Percentiles rank a stretch among this genome's conserved stretches.
phyloP scores from a whole-genome alignment of 2,329 filamentous ascomycete species.

The Drechslerella stenobrocha region DNA sequence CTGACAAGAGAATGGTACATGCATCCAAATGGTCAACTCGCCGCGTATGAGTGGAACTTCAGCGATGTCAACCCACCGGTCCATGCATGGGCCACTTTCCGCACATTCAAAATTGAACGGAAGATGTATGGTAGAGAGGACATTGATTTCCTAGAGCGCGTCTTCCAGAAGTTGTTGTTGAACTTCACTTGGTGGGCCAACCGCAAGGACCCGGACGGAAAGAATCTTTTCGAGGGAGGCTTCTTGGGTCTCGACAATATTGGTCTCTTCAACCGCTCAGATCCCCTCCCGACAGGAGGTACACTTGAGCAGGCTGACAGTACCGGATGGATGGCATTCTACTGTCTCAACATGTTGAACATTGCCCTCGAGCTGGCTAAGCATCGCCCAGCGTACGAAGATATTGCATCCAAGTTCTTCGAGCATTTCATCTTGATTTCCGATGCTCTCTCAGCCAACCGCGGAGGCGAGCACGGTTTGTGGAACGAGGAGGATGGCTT shows the following conservation, averaged over 20 bases:
- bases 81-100: conserved; percentile 93
- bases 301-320: conserved; percentile 95
- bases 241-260: conserved; percentile 97
- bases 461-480: conserved; percentile 67
- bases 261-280: conserved; percentile 93
- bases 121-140: conserved; percentile 96
- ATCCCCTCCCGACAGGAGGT: conserved; percentile 89
- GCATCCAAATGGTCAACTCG: conserved; percentile 93
- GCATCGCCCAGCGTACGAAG: conserved; percentile 70
- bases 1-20: conserved; percentile 99
- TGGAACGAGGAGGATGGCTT: conserved; percentile 97
- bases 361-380: conserved; percentile 94
- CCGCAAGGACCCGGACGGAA: conserved; percentile 88
- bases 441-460: conserved; percentile 91
- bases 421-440: conserved; percentile 98
- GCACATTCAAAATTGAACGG: conserved; percentile 96
- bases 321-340: conserved; percentile 99
- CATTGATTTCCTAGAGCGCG: conserved; percentile 89
- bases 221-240: conserved; percentile 96
- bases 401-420: conserved; percentile 91
- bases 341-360: conserved; percentile 94
- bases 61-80: conserved; percentile 95
- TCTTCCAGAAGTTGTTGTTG: conserved; percentile 91
- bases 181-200: conserved; percentile 99
- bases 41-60: conserved; percentile 82